These are phyloP conservation scores for Backusella morwellensis DNA, from an alignment of 192 early-diverging fungal species.

Conservation along the genomic window DNA sequence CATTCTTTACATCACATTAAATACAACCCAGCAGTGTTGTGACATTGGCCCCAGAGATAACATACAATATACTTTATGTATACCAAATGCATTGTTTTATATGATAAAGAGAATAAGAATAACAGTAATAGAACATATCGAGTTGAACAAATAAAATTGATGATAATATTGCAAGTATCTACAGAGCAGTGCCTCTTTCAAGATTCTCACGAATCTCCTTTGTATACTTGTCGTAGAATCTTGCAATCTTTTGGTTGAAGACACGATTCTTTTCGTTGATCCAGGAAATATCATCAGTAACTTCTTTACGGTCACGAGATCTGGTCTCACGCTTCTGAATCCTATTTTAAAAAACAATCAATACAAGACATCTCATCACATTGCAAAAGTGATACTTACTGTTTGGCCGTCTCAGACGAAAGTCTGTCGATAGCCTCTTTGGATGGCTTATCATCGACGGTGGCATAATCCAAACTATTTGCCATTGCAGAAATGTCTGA, in stretches of 20 bases:
- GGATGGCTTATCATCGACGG: constrained; percentile 56
- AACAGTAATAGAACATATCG: too few relatives aligned
- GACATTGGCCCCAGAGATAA: too few relatives aligned
- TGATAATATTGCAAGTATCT: constrained; percentile 15
- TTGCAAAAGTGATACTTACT: constrained; percentile 45
- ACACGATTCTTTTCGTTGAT: constrained; percentile 95
- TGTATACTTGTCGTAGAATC: constrained; percentile 95
- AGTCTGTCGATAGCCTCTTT: constrained; percentile 66
- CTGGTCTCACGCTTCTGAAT: constrained; percentile 56
- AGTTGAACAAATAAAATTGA: not conserved
- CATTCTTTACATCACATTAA: not conserved
- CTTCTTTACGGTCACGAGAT: constrained; percentile 66
- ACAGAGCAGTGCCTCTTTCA: constrained; percentile 82
- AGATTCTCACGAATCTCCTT: constrained; percentile 88
- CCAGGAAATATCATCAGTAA: constrained; percentile 89
- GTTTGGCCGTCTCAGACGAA: constrained; percentile 70
- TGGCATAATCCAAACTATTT: constrained; percentile 66
- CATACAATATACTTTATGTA: not conserved
- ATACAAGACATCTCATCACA: not conserved
- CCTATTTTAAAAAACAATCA: constrained; percentile 32
- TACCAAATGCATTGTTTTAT: not conserved
- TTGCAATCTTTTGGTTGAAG: constrained; percentile 95
- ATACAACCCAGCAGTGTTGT: too few relatives aligned
- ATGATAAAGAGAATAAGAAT: not conserved
- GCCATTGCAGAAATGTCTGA: constrained; percentile 46